Evolutionary conservation across 805 yeast genomes (phyloP).

Genomic region (Wickerhamiella azyma): DNA sequence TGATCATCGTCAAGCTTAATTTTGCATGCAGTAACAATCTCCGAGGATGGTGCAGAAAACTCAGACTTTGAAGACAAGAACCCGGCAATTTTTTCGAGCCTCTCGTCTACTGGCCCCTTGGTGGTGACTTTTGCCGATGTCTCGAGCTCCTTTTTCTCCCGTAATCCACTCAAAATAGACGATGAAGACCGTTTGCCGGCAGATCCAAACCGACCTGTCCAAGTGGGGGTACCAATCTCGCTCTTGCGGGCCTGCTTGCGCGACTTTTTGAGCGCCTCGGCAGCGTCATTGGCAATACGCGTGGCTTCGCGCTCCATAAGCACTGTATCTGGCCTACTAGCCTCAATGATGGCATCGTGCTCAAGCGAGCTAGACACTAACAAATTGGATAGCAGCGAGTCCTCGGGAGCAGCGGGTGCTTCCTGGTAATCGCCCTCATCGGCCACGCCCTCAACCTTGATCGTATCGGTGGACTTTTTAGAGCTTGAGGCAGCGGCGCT

Average conservation of each 20-base stretch:
- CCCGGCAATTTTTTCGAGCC: constrained; percentile 28
- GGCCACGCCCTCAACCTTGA: constrained; percentile 13
- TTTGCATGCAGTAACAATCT: constrained; percentile 30
- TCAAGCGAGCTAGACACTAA: constrained; percentile 39
- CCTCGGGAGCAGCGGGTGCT: neutral
- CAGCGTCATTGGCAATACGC: constrained; percentile 48
- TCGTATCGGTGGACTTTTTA: constrained; percentile 15
- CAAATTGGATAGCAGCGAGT: constrained; percentile 47
- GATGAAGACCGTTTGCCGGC: constrained; percentile 47
- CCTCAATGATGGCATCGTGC: constrained; percentile 64
- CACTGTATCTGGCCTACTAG: constrained; percentile 37
- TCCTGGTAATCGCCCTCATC: constrained; percentile 32
- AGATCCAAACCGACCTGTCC: constrained; percentile 86
- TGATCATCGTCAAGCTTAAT: constrained; percentile 34
- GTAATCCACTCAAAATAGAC: constrained; percentile 37
- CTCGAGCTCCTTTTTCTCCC: constrained; percentile 31
- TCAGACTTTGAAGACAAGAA: constrained; percentile 29
- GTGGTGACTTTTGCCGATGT: constrained; percentile 11
- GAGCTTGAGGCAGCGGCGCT: constrained; percentile 31
- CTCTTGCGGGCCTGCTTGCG: constrained; percentile 35
- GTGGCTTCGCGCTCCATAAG: constrained; percentile 52
- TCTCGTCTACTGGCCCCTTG: constrained; percentile 1
- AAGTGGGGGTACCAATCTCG: constrained; percentile 73
- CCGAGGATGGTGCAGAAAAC: constrained; percentile 36
- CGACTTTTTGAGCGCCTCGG: constrained; percentile 43